These are phyloP conservation scores for Trametes coccinea DNA, from an alignment of 768 basidiomycete genomes.

Conservation along the genomic window DNA sequence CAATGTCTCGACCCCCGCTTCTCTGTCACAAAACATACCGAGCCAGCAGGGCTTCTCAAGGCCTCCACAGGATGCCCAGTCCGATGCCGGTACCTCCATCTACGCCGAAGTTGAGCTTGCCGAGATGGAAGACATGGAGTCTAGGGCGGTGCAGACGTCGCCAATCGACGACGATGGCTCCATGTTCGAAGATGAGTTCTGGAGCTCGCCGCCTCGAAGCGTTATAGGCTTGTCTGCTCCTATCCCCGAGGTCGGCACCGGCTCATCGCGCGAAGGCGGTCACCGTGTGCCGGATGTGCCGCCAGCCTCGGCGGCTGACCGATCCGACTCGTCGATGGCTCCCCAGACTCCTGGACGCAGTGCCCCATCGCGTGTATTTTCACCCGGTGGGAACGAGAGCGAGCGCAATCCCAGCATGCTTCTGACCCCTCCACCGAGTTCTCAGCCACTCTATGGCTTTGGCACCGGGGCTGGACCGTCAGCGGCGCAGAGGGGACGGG, in stretches of 20 bases:
- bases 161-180: constrained; percentile 11
- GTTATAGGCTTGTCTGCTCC: constrained; percentile 1
- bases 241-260: constrained; percentile 5
- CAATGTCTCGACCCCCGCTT: constrained; percentile 4
- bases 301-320: constrained; percentile 6
- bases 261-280: not conserved
- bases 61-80: not conserved
- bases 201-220: not conserved
- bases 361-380: not conserved
- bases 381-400: constrained; percentile 18
- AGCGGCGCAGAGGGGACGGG: not conserved
- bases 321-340: constrained; percentile 1
- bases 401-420: constrained; percentile 10
- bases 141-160: constrained; percentile 15
- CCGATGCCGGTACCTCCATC: constrained; percentile 13
- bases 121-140: constrained; percentile 16
- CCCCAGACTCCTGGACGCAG: constrained; percentile 14
- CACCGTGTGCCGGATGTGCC: not conserved
- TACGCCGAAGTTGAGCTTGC: constrained; percentile 12
- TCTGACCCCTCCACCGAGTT: constrained; percentile 24
- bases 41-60: not conserved
- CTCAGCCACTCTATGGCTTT: constrained; percentile 8
- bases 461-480: constrained; percentile 9
- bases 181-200: constrained; percentile 10
- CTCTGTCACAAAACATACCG: constrained; percentile 15